Evolutionary conservation across 192 early-diverging fungal species (phyloP).

Genomic region (Backusella sp.): DNA sequence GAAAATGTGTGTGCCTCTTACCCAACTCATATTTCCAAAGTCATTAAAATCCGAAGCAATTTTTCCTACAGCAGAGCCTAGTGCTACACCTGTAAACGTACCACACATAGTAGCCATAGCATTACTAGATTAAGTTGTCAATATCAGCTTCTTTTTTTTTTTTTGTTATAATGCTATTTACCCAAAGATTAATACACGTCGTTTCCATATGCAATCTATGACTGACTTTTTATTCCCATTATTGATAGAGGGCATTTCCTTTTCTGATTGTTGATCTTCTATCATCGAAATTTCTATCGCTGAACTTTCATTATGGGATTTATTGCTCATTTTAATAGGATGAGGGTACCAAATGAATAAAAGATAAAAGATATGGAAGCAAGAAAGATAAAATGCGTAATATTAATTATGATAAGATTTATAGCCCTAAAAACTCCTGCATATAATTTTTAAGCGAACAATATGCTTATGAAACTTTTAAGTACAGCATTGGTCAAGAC

Average conservation of each 20-base stretch:
- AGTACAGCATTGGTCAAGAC: too few species aligned
- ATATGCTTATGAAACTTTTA: too few species aligned
- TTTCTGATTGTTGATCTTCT: not conserved
- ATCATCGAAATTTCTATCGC: not conserved
- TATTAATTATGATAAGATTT: too few species aligned
- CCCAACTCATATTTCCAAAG: not conserved
- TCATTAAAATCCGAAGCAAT: not conserved
- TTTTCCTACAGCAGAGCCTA: not conserved
- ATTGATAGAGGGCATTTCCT: not conserved
- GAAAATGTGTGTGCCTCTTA: not conserved
- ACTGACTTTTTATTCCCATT: not conserved
- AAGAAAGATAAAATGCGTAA: too few species aligned
- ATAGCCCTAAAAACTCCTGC: too few species aligned
- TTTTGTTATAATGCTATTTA: not conserved
- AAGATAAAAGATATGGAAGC: too few species aligned
- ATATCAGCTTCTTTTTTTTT: not conserved
- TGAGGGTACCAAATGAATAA: too few species aligned
- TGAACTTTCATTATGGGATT: not conserved
- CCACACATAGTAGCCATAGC: not conserved
- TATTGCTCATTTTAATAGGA: too few species aligned
- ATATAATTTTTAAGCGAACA: too few species aligned
- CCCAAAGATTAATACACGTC: not conserved
- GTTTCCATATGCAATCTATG: not conserved
- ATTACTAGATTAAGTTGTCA: not conserved
- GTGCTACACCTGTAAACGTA: not conserved